These are phyloP conservation scores for Cydonia oblonga DNA, from an alignment of 331 rosid species.

Conservation along the genomic window DNA sequence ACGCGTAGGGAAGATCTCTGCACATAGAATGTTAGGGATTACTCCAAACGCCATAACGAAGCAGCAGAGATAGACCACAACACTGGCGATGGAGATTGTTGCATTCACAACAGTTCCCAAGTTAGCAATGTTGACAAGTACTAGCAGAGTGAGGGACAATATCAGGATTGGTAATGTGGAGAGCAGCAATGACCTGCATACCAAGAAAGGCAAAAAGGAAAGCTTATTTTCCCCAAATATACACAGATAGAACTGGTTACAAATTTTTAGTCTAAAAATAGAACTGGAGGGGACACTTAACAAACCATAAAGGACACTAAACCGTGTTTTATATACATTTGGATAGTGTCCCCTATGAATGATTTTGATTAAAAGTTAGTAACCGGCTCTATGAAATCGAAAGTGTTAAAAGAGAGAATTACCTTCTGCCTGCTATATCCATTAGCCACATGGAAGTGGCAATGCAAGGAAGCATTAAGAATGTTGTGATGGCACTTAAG, in stretches of 20 bases:
- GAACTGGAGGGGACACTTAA: not conserved
- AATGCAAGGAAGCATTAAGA: slow-evolving; percentile 65
- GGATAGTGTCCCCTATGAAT: not conserved
- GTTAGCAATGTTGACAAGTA: slow-evolving; percentile 20
- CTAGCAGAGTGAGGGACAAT: slow-evolving; percentile 28
- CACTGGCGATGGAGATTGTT: slow-evolving; percentile 30
- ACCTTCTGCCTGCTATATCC: slow-evolving; percentile 68
- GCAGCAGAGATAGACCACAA: slow-evolving; percentile 35
- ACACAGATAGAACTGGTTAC: not conserved
- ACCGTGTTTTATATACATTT: not conserved
- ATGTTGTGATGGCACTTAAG: slow-evolving; percentile 36
- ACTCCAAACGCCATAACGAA: slow-evolving; percentile 61
- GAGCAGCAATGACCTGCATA: slow-evolving; percentile 46
- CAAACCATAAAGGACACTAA: not conserved
- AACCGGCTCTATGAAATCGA: not conserved
- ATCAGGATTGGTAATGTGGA: slow-evolving; percentile 44
- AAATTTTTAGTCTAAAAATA: not conserved
- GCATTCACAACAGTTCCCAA: slow-evolving; percentile 27
- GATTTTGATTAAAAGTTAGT: not conserved
- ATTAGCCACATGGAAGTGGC: slow-evolving; percentile 50
- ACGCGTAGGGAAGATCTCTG: slow-evolving; percentile 62
- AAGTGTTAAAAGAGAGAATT: slow-evolving; percentile 1
- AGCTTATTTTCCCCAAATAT: not conserved
- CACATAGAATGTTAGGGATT: slow-evolving; percentile 50
- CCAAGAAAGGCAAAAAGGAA: not conserved